A percentile compares a stretch with the other conserved stretches of the same genome.
Evolutionary conservation across 2,329 filamentous ascomycete species (phyloP).

Genomic region (Diaporthe sp.): DNA sequence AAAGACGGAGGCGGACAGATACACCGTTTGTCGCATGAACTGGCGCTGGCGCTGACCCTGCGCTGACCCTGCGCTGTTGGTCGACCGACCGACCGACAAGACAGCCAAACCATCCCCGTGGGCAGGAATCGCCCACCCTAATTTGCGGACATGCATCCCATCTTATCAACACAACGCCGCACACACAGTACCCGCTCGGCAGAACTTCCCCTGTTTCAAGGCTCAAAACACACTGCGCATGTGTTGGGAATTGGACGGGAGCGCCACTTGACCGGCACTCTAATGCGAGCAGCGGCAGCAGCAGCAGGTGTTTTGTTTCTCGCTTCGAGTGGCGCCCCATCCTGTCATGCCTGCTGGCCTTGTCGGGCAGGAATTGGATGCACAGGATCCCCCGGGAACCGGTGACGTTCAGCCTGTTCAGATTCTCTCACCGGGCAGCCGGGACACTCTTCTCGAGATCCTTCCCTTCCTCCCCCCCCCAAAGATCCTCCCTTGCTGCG

Average conservation of each 20-base stretch:
- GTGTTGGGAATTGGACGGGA: slow-evolving; percentile 1
- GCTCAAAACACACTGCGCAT: slow-evolving; percentile 9
- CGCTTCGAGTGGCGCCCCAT: background rate
- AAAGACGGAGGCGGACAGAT: background rate
- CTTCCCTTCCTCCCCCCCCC: background rate
- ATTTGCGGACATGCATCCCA: background rate
- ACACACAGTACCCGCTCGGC: too few relatives aligned
- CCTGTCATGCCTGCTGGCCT: background rate
- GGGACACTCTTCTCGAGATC: background rate
- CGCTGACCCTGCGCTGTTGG: background rate
- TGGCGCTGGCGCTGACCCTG: background rate
- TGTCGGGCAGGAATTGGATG: slow-evolving; percentile 12
- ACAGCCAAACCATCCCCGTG: background rate
- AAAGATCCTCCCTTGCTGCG: background rate
- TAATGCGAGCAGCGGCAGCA: background rate
- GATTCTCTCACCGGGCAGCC: background rate
- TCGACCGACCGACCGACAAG: background rate
- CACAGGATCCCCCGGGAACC: slow-evolving; percentile 11
- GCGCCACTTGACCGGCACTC: slow-evolving; percentile 5
- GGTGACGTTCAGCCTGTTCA: slow-evolving; percentile 1
- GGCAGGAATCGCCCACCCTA: background rate
- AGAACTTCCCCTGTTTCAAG: slow-evolving; percentile 11
- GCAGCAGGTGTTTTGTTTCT: slow-evolving; percentile 4
- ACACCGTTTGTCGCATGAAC: background rate
- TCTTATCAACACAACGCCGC: background rate